phyloP scores from a whole-genome alignment of 148 eudicot genomes.

The Selenicereus undatus region DNA sequence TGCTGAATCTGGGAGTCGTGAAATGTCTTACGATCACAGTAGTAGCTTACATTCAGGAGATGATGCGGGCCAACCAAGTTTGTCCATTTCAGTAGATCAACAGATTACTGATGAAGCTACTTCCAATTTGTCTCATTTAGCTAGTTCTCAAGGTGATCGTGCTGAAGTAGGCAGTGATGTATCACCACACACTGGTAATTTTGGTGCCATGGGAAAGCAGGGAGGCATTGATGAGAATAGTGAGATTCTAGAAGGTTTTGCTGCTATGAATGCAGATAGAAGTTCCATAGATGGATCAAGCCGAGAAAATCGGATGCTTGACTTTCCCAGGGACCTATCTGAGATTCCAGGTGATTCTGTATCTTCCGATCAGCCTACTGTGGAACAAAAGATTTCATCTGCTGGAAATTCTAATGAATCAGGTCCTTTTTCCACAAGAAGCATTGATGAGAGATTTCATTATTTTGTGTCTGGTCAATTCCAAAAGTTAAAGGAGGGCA shows the following conservation, averaged over 20 bases:
- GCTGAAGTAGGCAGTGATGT: constrained; percentile 30
- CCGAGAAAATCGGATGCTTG: constrained; percentile 30
- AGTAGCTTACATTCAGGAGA: constrained; percentile 28
- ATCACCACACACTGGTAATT: constrained; percentile 22
- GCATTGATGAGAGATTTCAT: constrained; percentile 41
- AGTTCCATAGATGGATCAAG: constrained; percentile 25
- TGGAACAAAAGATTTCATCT: constrained; percentile 30
- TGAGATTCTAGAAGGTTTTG: constrained; percentile 27
- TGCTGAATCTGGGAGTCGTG: constrained; percentile 27
- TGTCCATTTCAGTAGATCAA: constrained; percentile 14
- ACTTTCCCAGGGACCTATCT: constrained; percentile 22
- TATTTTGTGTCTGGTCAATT: constrained; percentile 45
- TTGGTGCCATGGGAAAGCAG: constrained; percentile 22
- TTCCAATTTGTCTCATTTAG: constrained; percentile 32
- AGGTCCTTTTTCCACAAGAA: constrained; percentile 25
- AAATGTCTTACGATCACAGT: constrained; percentile 28
- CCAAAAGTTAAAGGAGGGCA: constrained; percentile 45
- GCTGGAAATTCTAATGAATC: constrained; percentile 22
- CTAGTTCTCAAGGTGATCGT: constrained; percentile 28
- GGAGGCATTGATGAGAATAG: constrained; percentile 16
- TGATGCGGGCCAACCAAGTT: constrained; percentile 11
- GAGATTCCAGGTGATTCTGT: constrained; percentile 31
- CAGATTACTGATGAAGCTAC: constrained; percentile 8
- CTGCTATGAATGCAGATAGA: constrained; percentile 19
- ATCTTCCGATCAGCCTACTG: constrained; percentile 30